These are phyloP conservation scores for Pestalotiopsis sp. DNA, from an alignment of 2,329 filamentous ascomycete species.

Conservation along the genomic window DNA sequence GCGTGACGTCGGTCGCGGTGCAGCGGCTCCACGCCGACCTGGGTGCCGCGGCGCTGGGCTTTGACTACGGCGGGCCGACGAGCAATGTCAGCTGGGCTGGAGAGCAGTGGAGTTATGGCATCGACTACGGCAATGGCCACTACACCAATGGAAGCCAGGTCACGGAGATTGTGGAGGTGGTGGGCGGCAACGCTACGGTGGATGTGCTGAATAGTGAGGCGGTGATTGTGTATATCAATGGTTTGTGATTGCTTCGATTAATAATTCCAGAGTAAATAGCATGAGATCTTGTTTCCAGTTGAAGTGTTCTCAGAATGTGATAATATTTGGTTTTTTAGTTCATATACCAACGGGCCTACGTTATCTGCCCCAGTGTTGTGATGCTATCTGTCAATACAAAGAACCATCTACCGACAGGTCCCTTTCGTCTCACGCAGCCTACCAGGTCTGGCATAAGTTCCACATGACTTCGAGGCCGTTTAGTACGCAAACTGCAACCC, in stretches of 20 bases:
- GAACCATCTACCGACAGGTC: no score
- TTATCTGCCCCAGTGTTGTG: no score
- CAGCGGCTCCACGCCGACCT: slow-evolving; percentile 19
- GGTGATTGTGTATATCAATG: neutral
- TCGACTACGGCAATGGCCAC: slow-evolving; percentile 16
- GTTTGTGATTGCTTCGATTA: neutral
- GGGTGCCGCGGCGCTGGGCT: slow-evolving; percentile 19
- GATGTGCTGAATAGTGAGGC: slow-evolving; percentile 17
- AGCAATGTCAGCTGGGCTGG: slow-evolving; percentile 32
- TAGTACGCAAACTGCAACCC: slow-evolving; percentile 7
- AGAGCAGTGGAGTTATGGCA: slow-evolving; percentile 24
- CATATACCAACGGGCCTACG: no score
- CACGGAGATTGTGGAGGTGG: slow-evolving; percentile 16
- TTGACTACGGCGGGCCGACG: slow-evolving; percentile 27
- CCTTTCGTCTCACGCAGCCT: no score
- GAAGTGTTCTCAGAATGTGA: no score
- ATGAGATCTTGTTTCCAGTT: no score
- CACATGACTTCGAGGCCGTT: neutral
- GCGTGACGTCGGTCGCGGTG: slow-evolving; percentile 6
- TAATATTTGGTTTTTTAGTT: no score
- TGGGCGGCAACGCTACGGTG: slow-evolving; percentile 11
- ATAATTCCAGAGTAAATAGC: no score
- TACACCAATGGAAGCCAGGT: neutral
- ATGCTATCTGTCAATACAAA: no score
- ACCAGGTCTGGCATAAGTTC: neutral